These are phyloP conservation scores for Dalechampia spathulata DNA, from an alignment of 441 rosid genomes.

Conservation along the genomic window DNA sequence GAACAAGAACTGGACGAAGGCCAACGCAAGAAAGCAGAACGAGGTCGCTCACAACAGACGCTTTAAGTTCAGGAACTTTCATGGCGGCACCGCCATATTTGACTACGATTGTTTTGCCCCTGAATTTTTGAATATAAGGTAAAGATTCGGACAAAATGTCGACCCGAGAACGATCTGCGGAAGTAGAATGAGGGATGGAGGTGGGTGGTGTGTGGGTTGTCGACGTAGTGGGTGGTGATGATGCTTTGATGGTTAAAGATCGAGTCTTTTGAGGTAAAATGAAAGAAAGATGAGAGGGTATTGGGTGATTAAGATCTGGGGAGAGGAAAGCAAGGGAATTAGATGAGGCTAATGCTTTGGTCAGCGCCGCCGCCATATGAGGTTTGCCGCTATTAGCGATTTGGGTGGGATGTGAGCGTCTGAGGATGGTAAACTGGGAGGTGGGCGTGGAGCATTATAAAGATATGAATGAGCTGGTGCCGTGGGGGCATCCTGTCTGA, in stretches of 20 bases:
- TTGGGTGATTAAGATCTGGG: no score
- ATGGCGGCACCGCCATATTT: slow-evolving; percentile 97
- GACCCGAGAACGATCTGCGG: slow-evolving; percentile 41
- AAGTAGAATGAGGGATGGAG: background rate
- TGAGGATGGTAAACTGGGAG: no score
- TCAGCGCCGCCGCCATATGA: no score
- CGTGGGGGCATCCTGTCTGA: no score
- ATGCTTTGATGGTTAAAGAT: slow-evolving; percentile 17
- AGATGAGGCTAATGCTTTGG: no score
- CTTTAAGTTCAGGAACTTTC: slow-evolving; percentile 66
- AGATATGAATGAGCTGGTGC: no score
- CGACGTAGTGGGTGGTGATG: background rate
- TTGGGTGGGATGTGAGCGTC: no score
- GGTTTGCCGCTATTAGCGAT: no score
- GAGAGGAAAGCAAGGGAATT: no score
- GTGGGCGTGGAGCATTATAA: no score
- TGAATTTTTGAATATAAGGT: slow-evolving; percentile 83
- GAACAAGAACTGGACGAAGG: slow-evolving; percentile 86
- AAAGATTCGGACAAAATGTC: slow-evolving; percentile 76
- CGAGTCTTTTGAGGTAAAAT: background rate
- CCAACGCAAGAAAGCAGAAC: slow-evolving; percentile 86
- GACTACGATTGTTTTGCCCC: slow-evolving; percentile 82
- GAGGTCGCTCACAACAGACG: slow-evolving; percentile 70
- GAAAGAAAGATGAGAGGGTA: no score
- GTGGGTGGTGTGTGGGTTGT: background rate